Percentiles rank a stretch among this genome's conserved stretches.
phyloP scores from a whole-genome alignment of 441 rosid genomes.

The Populus hybrid region DNA sequence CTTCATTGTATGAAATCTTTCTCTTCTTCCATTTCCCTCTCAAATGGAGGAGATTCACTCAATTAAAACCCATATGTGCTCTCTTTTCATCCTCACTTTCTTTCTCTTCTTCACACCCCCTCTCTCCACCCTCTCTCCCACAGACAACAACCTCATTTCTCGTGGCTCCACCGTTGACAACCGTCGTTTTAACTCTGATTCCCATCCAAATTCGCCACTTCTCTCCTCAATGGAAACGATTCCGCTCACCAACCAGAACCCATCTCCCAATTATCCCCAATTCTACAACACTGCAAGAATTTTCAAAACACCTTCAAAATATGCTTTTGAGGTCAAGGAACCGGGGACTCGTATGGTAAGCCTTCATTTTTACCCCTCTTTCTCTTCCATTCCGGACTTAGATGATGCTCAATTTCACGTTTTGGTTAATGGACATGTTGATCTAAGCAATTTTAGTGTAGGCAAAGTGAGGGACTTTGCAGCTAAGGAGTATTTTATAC shows the following conservation, averaged over 20 bases:
- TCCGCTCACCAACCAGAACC: constrained; percentile 26
- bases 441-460: constrained; percentile 52
- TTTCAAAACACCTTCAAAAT: constrained; percentile 50
- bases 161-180: constrained; percentile 61
- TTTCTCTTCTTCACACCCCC: constrained; percentile 24
- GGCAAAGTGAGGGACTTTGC: constrained; percentile 23
- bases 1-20: too few species aligned
- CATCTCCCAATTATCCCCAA: constrained; percentile 25
- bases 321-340: constrained; percentile 49
- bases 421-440: constrained; percentile 50
- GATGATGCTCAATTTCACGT: constrained; percentile 51
- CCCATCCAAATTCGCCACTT: constrained; percentile 22
- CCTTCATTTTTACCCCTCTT: constrained; percentile 51
- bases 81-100: constrained; percentile 6
- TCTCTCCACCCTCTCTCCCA: constrained; percentile 49
- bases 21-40: too few species aligned
- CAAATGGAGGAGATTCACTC: too few species aligned
- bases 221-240: constrained; percentile 30
- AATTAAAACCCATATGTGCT: too few species aligned
- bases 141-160: constrained; percentile 56
- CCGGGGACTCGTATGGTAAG: constrained; percentile 66
- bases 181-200: constrained; percentile 48
- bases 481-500: constrained; percentile 63
- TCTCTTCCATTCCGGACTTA: constrained; percentile 37
- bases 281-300: constrained; percentile 60